Evolutionary conservation across 1,139 yeast genomes (phyloP).

Genomic region (Taphrina confusa): DNA sequence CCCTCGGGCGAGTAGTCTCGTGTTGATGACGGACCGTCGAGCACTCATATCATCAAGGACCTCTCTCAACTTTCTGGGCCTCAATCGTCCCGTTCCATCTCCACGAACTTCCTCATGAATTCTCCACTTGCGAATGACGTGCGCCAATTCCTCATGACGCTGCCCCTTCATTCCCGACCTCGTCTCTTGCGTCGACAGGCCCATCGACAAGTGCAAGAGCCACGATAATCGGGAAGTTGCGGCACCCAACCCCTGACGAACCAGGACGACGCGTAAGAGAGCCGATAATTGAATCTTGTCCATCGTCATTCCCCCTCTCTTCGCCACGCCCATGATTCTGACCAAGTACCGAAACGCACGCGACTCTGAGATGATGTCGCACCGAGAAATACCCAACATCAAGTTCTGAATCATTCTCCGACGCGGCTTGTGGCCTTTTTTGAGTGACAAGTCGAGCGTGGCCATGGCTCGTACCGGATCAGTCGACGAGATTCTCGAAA

Average conservation of each 20-base stretch:
- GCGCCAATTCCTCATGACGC: not conserved
- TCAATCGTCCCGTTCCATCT: not conserved
- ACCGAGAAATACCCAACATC: slow-evolving; percentile 6
- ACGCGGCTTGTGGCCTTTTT: not conserved
- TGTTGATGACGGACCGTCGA: not conserved
- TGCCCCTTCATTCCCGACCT: not conserved
- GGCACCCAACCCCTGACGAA: slow-evolving; percentile 15
- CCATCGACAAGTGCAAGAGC: not conserved
- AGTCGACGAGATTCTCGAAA: not conserved
- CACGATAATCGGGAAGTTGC: not conserved
- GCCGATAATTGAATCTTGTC: slow-evolving; percentile 5
- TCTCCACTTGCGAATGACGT: slow-evolving; percentile 1
- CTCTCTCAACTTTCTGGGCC: slow-evolving; percentile 1
- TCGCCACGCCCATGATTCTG: not conserved
- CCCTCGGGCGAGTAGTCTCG: no score
- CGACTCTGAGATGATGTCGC: not conserved
- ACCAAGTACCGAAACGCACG: slow-evolving; percentile 4
- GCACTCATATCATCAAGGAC: not conserved
- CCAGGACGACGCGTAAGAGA: slow-evolving; percentile 3
- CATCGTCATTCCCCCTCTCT: not conserved
- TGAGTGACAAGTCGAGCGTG: not conserved
- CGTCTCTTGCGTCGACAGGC: not conserved
- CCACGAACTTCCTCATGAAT: slow-evolving; percentile 6
- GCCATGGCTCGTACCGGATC: slow-evolving; percentile 5
- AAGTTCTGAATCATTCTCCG: slow-evolving; percentile 10